Conservation (phyloP, 2,329 filamentous ascomycete genomes). For the Ophiocordyceps camponoti-saundersi region DNA sequence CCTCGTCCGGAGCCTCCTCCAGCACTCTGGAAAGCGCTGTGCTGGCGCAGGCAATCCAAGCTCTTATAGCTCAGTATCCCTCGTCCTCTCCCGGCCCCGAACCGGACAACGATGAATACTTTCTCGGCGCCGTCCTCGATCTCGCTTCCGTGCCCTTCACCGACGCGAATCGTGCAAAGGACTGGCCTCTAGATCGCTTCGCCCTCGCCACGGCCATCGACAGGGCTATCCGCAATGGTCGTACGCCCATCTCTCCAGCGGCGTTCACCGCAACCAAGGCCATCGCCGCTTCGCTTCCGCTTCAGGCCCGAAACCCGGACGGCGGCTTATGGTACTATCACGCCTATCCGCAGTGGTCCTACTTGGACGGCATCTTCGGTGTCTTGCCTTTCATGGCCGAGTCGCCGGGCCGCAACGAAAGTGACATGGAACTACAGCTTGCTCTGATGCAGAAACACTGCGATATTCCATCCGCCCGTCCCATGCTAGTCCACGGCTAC, state of each 20-base stretch:
- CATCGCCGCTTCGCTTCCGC: conserved; percentile 6
- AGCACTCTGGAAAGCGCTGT: conserved; percentile 9
- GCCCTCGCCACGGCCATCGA: conserved; percentile 6
- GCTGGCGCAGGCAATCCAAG: conserved; percentile 6
- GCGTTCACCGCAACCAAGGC: conserved; percentile 3
- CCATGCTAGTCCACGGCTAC: conserved; percentile 20
- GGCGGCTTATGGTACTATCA: conserved; percentile 19
- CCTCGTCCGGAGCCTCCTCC: conserved; percentile 6
- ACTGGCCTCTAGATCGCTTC: conserved; percentile 8
- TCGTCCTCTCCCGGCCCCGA: neutral
- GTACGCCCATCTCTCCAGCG: conserved; percentile 1
- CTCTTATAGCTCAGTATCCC: conserved; percentile 5
- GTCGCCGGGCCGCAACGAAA: conserved; percentile 3
- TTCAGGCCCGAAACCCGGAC: conserved; percentile 13
- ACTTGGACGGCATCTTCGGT: conserved; percentile 35
- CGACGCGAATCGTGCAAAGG: conserved; percentile 4
- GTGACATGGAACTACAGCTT: conserved; percentile 8
- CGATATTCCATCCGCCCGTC: conserved; percentile 1
- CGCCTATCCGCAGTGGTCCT: conserved; percentile 31
- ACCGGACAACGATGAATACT: conserved; percentile 1
- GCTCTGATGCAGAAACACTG: conserved; percentile 4
- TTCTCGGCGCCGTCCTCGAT: conserved; percentile 5
- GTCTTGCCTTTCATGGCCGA: conserved; percentile 21
- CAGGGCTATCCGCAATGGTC: neutral
- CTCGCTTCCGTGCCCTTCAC: conserved; percentile 2